A percentile compares a stretch with the other conserved stretches of the same genome.
Evolutionary conservation across 345 rosid species (phyloP).

Genomic region (rapeseed (Brassica napus)): DNA sequence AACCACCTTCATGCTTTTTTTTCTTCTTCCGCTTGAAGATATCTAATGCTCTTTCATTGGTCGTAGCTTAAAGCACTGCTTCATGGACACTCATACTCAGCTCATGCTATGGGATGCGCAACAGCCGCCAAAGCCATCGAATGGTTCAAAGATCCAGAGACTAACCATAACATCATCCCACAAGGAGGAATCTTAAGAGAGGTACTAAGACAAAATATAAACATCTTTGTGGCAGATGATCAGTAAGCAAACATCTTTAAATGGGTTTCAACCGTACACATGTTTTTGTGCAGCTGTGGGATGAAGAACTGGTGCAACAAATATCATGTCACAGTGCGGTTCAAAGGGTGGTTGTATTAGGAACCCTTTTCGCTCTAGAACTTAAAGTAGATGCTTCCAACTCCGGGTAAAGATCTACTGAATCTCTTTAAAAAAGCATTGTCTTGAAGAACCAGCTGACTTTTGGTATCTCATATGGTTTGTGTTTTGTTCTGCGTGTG

Average conservation of each 20-base stretch:
- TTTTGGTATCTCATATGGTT: neutral
- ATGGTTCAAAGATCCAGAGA: conserved; percentile 84
- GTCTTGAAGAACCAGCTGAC: neutral
- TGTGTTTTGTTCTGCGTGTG: neutral
- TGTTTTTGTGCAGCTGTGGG: conserved; percentile 78
- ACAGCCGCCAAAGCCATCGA: conserved; percentile 83
- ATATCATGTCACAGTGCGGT: conserved; percentile 74
- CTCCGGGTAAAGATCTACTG: conserved; percentile 59
- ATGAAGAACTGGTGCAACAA: conserved; percentile 54
- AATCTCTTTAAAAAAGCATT: neutral
- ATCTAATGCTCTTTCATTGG: conserved; percentile 15
- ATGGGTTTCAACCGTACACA: neutral
- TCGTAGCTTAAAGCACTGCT: conserved; percentile 79
- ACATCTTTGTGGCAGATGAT: neutral
- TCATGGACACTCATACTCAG: conserved; percentile 94
- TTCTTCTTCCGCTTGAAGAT: neutral
- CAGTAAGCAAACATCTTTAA: neutral
- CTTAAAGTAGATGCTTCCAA: conserved; percentile 60
- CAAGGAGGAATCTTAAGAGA: conserved; percentile 61
- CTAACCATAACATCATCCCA: conserved; percentile 61
- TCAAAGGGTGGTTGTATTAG: conserved; percentile 71
- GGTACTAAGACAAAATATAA: conserved; percentile 43
- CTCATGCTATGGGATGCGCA: conserved; percentile 90
- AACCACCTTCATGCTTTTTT: no score
- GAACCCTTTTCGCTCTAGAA: conserved; percentile 80